These are phyloP conservation scores for slime mould (Dictyostelium discoideum) DNA, from an alignment of 78 protist genomes.

Conservation along the genomic window dicty_2.7 NC_007091.3:5123501-5124000, in stretches of 20 bases:
- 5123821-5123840: neutral
- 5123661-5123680: neutral
- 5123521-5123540: neutral
- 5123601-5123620: neutral
- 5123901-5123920: neutral
- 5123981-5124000: neutral
- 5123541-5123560: conserved; percentile 8
- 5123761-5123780: neutral
- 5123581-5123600: neutral
- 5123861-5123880: neutral
- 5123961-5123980: neutral
- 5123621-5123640: neutral
- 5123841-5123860: neutral
- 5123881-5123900: neutral
- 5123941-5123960: conserved; percentile 18
- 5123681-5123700: neutral
- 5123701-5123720: neutral
- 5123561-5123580: neutral
- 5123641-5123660: neutral
- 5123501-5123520: neutral
- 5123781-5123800: too few species aligned
- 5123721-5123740: neutral
- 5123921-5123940: conserved; percentile 12
- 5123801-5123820: neutral
- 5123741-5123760: too few species aligned